Percentiles rank a stretch among this genome's conserved stretches.
These are phyloP conservation scores for Sphaerostilbella broomeana DNA, from an alignment of 2,329 filamentous ascomycete species.

Conservation along the genomic window DNA sequence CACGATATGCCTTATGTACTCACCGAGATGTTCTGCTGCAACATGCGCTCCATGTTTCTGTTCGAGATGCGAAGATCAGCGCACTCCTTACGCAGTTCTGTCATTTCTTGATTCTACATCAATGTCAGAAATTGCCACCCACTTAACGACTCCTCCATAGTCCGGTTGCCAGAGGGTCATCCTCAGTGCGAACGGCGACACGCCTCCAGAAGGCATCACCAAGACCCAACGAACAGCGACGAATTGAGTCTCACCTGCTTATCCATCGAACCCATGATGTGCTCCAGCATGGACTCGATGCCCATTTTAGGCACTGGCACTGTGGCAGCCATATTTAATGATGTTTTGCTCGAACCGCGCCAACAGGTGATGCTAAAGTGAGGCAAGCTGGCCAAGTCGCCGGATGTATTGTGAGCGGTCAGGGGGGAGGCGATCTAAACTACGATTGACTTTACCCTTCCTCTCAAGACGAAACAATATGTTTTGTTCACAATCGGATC, in stretches of 20 bases:
- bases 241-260: constrained; percentile 20
- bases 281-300: constrained; percentile 17
- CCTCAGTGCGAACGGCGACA: too few relatives aligned
- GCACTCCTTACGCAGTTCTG: constrained; percentile 20
- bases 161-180: too few relatives aligned
- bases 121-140: too few relatives aligned
- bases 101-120: constrained; percentile 19
- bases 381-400: too few relatives aligned
- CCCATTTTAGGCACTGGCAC: constrained; percentile 11
- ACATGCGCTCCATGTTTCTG: constrained; percentile 18
- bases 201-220: too few relatives aligned
- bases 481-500: too few relatives aligned
- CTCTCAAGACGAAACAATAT: too few relatives aligned
- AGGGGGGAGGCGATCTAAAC: too few relatives aligned
- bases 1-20: neutral
- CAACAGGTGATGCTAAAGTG: constrained; percentile 5
- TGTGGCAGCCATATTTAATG: constrained; percentile 12
- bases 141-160: too few relatives aligned
- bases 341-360: neutral
- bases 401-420: too few relatives aligned
- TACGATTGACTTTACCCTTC: too few relatives aligned
- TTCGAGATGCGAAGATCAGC: constrained; percentile 20
- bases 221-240: too few relatives aligned
- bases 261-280: constrained; percentile 19
- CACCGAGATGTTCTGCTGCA: constrained; percentile 18